Base-by-base conservation (phyloP, 305 asterid genomes). In the Solanum hybrid region DNA sequence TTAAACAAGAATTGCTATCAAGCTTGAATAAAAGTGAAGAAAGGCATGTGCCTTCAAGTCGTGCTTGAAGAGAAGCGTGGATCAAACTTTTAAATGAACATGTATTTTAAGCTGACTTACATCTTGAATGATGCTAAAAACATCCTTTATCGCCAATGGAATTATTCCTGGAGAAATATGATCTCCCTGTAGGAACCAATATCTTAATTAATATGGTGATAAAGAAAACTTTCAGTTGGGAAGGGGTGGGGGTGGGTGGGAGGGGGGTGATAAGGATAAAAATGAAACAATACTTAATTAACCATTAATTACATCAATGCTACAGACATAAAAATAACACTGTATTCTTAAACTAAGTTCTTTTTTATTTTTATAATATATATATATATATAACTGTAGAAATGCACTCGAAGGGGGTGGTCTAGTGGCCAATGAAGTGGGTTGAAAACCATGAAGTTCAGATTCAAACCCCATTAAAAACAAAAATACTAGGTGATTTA, bases 71-170 rank as follows among this genome's bases (percentile, higher is more conserved):
- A 39, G 86, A 81, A 51, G 75, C 1, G 39, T 12, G 22, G 29
- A 87, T 89, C 86, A 89, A 89, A 87, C 87, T 22, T 86, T 82
- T 16, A 89, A 34, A 18, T 69, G 31, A 82, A 18, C 40, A 73
- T 69, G 40, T 42, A 82, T 7, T 89, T 36, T 28, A 57, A 78
- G 87, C 26, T 84, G 86, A 79, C 99, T 93, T 94, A 98, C 99
- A 92, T 98, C 99, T 92, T 97, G 99, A 93, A 98, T 98, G 31
- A 96, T 98, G 95, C 99, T 97, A 95, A 98, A 98, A 88, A 98
- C 99, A 92, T 98, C 99, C 94, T 98, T 98, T 91, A 98, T 97
- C 22, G 99, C 99, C 94, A 98, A 93, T 11, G 99, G 99, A 92
- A 98, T 97, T 89, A 98, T 94, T 61, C 99, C 99, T 80, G 99